Percentiles rank a stretch among this genome's conserved stretches.
Evolutionary conservation across 108 stramenopile genomes (phyloP).

Genomic region (Licmophora abbreviata): DNA sequence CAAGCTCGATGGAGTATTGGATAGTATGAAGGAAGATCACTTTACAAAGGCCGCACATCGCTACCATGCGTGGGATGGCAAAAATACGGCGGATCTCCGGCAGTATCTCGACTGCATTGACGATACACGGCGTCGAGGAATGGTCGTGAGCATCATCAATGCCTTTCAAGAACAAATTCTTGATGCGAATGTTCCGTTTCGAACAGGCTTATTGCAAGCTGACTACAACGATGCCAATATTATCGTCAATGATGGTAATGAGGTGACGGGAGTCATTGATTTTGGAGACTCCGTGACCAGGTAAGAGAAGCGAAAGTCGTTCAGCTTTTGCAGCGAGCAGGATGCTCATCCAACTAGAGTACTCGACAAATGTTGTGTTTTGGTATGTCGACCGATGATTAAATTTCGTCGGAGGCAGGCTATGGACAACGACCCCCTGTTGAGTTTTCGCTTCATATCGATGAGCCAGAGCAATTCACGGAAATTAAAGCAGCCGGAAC

Average conservation of each 20-base stretch:
- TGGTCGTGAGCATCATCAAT: conserved; percentile 57
- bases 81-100: conserved; percentile 51
- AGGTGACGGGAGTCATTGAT: conserved; percentile 78
- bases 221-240: conserved; percentile 92
- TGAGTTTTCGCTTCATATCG: conserved; percentile 87
- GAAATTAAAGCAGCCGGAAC: conserved; percentile 88
- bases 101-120: conserved; percentile 54
- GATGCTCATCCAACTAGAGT: conserved; percentile 75
- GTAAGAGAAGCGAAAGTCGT: conserved; percentile 32
- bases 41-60: conserved; percentile 30
- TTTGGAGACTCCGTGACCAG: conserved; percentile 85
- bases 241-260: conserved; percentile 41
- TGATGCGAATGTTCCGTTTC: conserved; percentile 36
- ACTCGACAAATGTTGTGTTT: conserved; percentile 35
- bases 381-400: conserved; percentile 73
- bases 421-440: too few species aligned
- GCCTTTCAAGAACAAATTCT: conserved; percentile 52
- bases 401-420: conserved; percentile 84
- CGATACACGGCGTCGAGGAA: conserved; percentile 27
- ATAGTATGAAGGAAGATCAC: conserved; percentile 16
- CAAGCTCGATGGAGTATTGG: conserved; percentile 40
- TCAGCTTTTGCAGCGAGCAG: conserved; percentile 1
- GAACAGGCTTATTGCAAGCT: conserved; percentile 42
- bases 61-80: conserved; percentile 80
- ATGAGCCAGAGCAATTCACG: conserved; percentile 82